phyloP scores from a whole-genome alignment of 1,284 basidiomycete genomes.

The Cutaneotrichosporon sp. region DNA sequence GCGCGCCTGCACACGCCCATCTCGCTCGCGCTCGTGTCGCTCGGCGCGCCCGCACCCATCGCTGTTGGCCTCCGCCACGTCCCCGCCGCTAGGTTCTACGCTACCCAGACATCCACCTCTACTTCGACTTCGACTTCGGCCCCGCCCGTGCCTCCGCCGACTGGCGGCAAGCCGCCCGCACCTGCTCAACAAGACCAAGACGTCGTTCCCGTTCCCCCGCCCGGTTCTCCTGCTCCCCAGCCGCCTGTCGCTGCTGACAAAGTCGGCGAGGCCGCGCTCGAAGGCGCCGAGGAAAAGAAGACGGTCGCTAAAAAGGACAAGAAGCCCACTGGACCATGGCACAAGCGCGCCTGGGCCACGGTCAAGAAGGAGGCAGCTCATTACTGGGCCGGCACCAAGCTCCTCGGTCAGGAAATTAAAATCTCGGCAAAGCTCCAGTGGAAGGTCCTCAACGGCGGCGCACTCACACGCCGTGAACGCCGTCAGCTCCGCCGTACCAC shows the following conservation, averaged over 20 bases:
- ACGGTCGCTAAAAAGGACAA: constrained; percentile 52
- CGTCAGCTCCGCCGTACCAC: constrained; percentile 94
- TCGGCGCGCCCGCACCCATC: constrained; percentile 6
- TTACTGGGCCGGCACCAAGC: constrained; percentile 95
- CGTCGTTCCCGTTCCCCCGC: constrained; percentile 25
- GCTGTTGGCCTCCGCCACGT: constrained; percentile 13
- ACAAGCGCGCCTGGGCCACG: constrained; percentile 64
- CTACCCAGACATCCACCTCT: constrained; percentile 27
- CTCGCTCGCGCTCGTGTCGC: constrained; percentile 2
- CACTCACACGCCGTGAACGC: constrained; percentile 83
- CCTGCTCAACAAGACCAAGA: neutral
- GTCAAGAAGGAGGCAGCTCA: constrained; percentile 94
- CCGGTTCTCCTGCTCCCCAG: constrained; percentile 24
- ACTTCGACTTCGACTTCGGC: constrained; percentile 9
- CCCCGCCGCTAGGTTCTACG: constrained; percentile 13
- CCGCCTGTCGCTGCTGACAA: constrained; percentile 9
- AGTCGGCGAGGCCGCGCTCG: constrained; percentile 15
- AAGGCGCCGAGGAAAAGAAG: constrained; percentile 20
- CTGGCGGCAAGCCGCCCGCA: constrained; percentile 10
- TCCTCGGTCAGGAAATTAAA: constrained; percentile 88
- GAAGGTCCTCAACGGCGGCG: constrained; percentile 87
- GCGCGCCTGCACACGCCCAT: neutral
- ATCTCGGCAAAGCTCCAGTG: constrained; percentile 84
- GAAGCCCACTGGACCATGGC: constrained; percentile 35
- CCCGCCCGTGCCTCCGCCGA: constrained; percentile 8